Evolutionary conservation across 306 rosid species (phyloP), one percentile per base, ranked within the genome.

Genomic region (Citrullus colocynthis): DNA sequence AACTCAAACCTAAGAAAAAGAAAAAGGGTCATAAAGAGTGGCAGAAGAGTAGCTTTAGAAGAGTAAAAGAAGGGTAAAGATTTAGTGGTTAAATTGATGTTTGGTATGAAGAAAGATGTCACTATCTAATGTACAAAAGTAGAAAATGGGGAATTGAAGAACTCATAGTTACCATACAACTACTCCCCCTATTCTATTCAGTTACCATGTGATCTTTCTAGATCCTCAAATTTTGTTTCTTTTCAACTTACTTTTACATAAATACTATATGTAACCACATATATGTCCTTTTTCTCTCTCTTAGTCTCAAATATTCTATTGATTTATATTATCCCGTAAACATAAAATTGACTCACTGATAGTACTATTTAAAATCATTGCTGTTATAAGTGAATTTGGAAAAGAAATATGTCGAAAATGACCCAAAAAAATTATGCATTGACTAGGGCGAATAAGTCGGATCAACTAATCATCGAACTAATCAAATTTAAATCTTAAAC

Each of bases 101-200:
- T 66, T 39, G 52, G 17, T 39, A 41, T 39, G 52, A 18, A 66
- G 51, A 39, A 52, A 37, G 30, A 18, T 66, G 74, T 66, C 52
- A 14, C 51, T 9, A 7, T 66, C 30, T 66, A 9, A 5, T 18
- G 74, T 9, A 16, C 51, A 66, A 66, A 66, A 66, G 52, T 39
- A 66, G 74, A 66, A 37, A 41, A 66, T 66, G 74, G 74, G 52
- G 52, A 66, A 66, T 66, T 66, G 52, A 66, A 66, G 30, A 66
- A 66, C 51, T 9, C 42, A 3, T 66, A 66, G 52, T 66, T 66
- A 30, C 16, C 74, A 39, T 39, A 2, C 48, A 66, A 66, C 74
- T 39, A 18, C 51, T 18, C 4, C 4, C 70, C 39, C 24, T 63
- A 8, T n/a, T 36, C 21, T 65, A 65, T 39, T 32, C 7, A 30